Conservation (phyloP, 2,329 filamentous ascomycete species). For the Emydomyces testavorans region DNA sequence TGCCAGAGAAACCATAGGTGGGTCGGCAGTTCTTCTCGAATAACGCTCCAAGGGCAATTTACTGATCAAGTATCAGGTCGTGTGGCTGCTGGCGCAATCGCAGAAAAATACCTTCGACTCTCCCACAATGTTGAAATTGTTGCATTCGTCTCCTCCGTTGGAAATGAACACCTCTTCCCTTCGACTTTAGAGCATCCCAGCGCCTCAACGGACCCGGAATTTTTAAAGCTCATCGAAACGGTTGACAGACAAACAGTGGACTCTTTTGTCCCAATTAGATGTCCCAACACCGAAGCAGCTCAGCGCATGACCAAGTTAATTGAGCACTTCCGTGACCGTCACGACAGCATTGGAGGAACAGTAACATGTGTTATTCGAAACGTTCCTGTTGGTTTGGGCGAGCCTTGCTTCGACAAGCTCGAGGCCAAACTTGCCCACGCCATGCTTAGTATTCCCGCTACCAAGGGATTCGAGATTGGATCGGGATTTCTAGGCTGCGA, state of each 20-base stretch:
- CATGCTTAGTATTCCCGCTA: constrained; percentile 90
- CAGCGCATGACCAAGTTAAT: constrained; percentile 69
- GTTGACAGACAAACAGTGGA: constrained; percentile 66
- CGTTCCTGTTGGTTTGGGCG: constrained; percentile 71
- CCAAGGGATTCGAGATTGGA: constrained; percentile 91
- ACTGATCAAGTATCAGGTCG: constrained; percentile 42
- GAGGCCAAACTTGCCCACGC: constrained; percentile 84
- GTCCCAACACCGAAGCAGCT: constrained; percentile 56
- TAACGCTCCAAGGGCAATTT: background rate
- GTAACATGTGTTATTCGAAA: constrained; percentile 90
- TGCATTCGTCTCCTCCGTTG: constrained; percentile 78
- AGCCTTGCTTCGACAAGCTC: constrained; percentile 91
- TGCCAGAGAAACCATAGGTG: constrained; percentile 88
- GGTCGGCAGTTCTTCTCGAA: constrained; percentile 17
- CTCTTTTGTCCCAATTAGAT: constrained; percentile 71
- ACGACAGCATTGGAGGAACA: constrained; percentile 88
- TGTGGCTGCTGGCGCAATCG: constrained; percentile 82
- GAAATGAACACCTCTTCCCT: constrained; percentile 64
- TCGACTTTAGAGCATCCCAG: constrained; percentile 56
- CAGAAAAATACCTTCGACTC: constrained; percentile 77
- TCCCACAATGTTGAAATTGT: constrained; percentile 82
- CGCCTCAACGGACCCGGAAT: constrained; percentile 63
- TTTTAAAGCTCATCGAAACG: constrained; percentile 59
- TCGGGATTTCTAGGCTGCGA: constrained; percentile 82
- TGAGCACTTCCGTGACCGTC: constrained; percentile 60